Evolutionary conservation across 257 asterid species (phyloP).

Genomic region (Salvia miltiorrhiza): DNA sequence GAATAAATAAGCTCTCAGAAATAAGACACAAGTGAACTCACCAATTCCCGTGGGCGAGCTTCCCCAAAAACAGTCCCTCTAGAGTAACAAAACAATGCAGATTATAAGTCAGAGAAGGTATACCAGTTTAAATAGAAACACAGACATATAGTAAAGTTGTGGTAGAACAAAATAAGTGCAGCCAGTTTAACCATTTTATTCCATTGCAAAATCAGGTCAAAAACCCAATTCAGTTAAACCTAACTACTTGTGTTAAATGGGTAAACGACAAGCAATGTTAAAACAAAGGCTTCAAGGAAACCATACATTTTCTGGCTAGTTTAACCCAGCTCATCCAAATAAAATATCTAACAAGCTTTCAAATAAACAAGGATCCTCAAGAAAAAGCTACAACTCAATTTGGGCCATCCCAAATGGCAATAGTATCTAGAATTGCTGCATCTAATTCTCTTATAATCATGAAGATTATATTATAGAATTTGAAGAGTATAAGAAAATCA

Average conservation of each 20-base stretch:
- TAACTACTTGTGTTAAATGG: neutral
- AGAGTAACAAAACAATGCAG: slow-evolving; percentile 30
- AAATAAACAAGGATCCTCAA: neutral
- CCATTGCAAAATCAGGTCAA: slow-evolving; percentile 1
- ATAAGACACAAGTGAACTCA: slow-evolving; percentile 30
- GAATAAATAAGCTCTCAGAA: neutral
- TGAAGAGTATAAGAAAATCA: neutral
- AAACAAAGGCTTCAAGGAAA: neutral
- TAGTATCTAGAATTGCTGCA: neutral
- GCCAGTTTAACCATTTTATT: neutral
- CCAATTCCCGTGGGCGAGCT: slow-evolving; percentile 89
- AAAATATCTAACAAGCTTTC: neutral
- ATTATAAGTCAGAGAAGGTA: slow-evolving; percentile 25
- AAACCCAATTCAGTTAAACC: neutral
- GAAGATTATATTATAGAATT: neutral
- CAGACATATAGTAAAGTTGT: neutral
- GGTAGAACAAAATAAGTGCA: slow-evolving; percentile 8
- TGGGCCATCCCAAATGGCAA: neutral
- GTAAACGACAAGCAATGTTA: neutral
- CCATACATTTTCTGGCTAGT: neutral
- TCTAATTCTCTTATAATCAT: neutral
- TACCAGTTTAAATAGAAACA: slow-evolving; percentile 10
- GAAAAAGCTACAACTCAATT: neutral
- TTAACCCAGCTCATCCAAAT: neutral
- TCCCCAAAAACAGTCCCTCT: slow-evolving; percentile 77